A percentile compares a stretch with the other conserved stretches of the same genome.
Evolutionary conservation across 2,329 filamentous ascomycete species (phyloP).

Genomic region (Diplodia scrobiculata): DNA sequence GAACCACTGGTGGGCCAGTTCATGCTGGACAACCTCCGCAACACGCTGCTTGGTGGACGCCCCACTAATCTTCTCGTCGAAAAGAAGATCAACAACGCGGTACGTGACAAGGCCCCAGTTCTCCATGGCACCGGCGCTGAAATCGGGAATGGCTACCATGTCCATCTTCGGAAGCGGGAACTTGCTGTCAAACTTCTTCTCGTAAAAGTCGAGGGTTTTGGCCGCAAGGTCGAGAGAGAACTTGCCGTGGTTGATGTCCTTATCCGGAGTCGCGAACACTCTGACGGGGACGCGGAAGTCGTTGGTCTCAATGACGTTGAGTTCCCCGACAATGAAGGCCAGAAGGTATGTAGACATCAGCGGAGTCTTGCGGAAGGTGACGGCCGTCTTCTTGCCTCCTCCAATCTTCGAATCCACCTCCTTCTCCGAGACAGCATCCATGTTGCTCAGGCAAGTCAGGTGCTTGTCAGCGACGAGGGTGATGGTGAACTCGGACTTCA

Average conservation of each 20-base stretch:
- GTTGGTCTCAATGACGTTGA: constrained; percentile 91
- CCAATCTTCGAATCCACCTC: constrained; percentile 63
- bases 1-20: constrained; percentile 97
- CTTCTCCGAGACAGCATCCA: constrained; percentile 88
- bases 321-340: constrained; percentile 89
- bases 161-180: constrained; percentile 94
- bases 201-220: constrained; percentile 88
- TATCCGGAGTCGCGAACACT: constrained; percentile 89
- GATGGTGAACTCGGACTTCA: constrained; percentile 93
- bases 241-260: constrained; percentile 84
- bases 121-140: constrained; percentile 95
- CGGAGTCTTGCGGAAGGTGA: constrained; percentile 89
- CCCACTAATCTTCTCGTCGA: constrained; percentile 88
- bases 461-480: constrained; percentile 88
- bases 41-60: constrained; percentile 89
- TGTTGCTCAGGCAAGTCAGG: constrained; percentile 91
- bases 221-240: constrained; percentile 91
- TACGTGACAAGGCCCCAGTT: constrained; percentile 98
- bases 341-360: constrained; percentile 95
- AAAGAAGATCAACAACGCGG: constrained; percentile 83
- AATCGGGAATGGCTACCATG: constrained; percentile 94
- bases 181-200: constrained; percentile 85
- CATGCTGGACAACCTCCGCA: constrained; percentile 94
- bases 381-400: constrained; percentile 72
- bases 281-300: constrained; percentile 88